Conservation (phyloP, 345 rosid genomes). For the Eutrema japonicum region DNA sequence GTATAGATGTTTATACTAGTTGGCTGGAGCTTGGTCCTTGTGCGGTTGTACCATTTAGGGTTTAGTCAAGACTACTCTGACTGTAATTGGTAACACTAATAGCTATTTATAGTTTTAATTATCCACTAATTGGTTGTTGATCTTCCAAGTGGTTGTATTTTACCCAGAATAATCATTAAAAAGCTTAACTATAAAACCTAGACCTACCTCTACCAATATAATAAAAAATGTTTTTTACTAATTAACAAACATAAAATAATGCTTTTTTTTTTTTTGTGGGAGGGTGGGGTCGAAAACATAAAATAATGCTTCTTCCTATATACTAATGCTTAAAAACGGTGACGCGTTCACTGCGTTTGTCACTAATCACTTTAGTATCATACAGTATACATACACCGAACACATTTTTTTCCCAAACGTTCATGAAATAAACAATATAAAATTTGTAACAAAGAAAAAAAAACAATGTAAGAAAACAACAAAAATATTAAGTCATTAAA, state of each 20-base stretch:
- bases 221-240: too few species aligned
- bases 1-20: slow-evolving; percentile 23
- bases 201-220: slow-evolving; percentile 20
- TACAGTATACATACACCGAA: background rate
- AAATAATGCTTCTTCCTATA: too few species aligned
- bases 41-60: slow-evolving; percentile 40
- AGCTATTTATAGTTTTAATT: slow-evolving; percentile 27
- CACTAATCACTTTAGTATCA: background rate
- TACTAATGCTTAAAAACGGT: background rate
- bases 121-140: slow-evolving; percentile 25
- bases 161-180: background rate
- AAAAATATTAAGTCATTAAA: too few species aligned
- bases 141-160: slow-evolving; percentile 34
- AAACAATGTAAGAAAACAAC: background rate
- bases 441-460: too few species aligned
- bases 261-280: too few species aligned
- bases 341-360: background rate
- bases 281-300: too few species aligned
- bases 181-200: slow-evolving; percentile 27
- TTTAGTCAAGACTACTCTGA: slow-evolving; percentile 41
- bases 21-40: slow-evolving; percentile 19
- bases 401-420: background rate
- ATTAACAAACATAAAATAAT: too few species aligned
- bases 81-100: slow-evolving; percentile 29
- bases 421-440: background rate